These are phyloP conservation scores for Wilhelminamyces savonicus DNA, from an alignment of 805 yeast genomes.

Conservation along the genomic window DNA sequence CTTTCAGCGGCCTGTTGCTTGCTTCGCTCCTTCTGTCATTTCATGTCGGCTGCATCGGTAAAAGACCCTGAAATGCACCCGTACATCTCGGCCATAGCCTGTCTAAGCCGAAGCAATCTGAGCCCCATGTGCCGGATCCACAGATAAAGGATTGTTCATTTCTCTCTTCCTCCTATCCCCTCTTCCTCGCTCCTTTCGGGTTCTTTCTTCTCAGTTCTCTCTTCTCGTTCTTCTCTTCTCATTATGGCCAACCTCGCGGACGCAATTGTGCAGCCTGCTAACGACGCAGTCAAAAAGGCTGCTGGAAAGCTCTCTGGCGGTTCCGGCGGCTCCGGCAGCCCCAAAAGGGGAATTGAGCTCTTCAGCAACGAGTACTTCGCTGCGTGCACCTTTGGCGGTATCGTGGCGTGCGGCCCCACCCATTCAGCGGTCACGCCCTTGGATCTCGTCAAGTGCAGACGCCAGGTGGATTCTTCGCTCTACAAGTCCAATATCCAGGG, in stretches of 20 bases:
- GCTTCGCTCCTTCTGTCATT: too few species aligned
- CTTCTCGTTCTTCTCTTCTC: too few species aligned
- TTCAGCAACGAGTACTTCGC: slow-evolving; percentile 59
- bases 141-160: too few species aligned
- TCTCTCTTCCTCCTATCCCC: too few species aligned
- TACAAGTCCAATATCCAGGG: slow-evolving; percentile 78
- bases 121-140: too few species aligned
- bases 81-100: too few species aligned
- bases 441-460: slow-evolving; percentile 88
- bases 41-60: too few species aligned
- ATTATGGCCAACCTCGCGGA: slow-evolving; percentile 22
- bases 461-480: slow-evolving; percentile 73
- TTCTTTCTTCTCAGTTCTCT: too few species aligned
- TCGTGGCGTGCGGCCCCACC: slow-evolving; percentile 93
- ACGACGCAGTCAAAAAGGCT: slow-evolving; percentile 18
- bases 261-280: slow-evolving; percentile 23
- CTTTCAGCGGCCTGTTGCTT: too few species aligned
- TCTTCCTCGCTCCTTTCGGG: too few species aligned
- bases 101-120: too few species aligned
- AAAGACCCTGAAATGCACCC: too few species aligned
- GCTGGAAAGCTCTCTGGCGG: slow-evolving; percentile 6
- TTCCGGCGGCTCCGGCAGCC: slow-evolving; percentile 1
- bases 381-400: slow-evolving; percentile 75
- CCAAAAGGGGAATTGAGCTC: slow-evolving; percentile 36
- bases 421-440: slow-evolving; percentile 91